Evolutionary conservation across 805 yeast genomes (phyloP), one percentile per base, ranked within the genome.

Genomic region (Teunomyces aglyptinius): DNA sequence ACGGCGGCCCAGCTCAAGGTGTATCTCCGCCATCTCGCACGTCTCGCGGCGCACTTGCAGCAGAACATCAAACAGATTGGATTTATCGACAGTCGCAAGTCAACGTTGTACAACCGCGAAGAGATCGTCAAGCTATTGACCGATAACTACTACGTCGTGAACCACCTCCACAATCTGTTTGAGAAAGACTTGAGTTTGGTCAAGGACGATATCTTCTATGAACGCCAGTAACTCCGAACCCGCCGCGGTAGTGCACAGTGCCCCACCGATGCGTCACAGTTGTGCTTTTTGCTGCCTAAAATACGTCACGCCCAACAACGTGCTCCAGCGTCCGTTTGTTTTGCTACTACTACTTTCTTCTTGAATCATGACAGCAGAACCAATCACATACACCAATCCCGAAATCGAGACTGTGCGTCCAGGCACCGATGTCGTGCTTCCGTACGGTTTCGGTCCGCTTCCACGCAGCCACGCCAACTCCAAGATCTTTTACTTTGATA

Each of bases 401-500:
- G 68, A 64, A 45, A 44, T 64, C 38, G 31, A 40, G 27, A 31
- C 40, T 12, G 26, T 35, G 15, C 43, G 29, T 22, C 50, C 48
- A 3, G 59, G 59, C 12, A 40, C 50, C 16, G 42, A 26, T 19
- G 73, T 67, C 3, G 45, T 47, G 7, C 55, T 68, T 26, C 62
- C 61, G 7, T 61, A 44, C 44, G 73, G 73, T 4, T 60, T 53
- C 50, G 73, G 73, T 1, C 73, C 73, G 3, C 16, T 67, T 8
- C 71, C 71, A 5, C 13, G 51, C 11, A 46, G 54, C n/a, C 13
- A 49, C 10, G 67, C 48, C 40, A 53, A 61, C 55, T 52, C 59
- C 44, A 57, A 56, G 47, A 64, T 71, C 45, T 88, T 94, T 67
- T 89, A 83, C 66, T 92, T 92, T 58, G 99, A 92, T 63, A 89